Evolutionary conservation across 306 rosid genomes (phyloP), one percentile per base, ranked within the genome.

Genomic region (Medicago lupulina): DNA sequence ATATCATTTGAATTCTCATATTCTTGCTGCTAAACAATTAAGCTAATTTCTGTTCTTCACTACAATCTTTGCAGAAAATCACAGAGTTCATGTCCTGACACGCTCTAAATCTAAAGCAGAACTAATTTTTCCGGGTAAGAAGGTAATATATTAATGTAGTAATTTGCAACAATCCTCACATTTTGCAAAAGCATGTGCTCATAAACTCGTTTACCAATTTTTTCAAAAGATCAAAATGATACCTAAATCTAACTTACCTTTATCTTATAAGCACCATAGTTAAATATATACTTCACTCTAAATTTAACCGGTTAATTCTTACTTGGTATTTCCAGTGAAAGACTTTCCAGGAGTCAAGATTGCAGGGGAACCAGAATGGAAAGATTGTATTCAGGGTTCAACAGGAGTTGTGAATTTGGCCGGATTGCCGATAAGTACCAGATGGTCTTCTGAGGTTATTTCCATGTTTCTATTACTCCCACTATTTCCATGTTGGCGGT

Each of bases 101-200:
- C 86, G 99, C 74, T 96, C 97, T 64, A 90, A 81, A 84, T 89
- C 99, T 4, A 92, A 90, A 74, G 98, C 98, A 31, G 87, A 92
- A 89, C 77, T 57, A 82, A 88, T 92, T 83, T 95, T 96, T 86
- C 97, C 99, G 58, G 99, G 99, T 96, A 96, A 96, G 99, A 95
- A 90, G 99, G 98, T 96, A 94, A 92, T 86, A 55, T 63, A 68
- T 83, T 68, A 55, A 44, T 70, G 64, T 41, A 67, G 39, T 59
- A 74, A 76, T 67, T 76, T 81, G 54, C 43, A 44, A 57, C 38
- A 70, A 15, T 74, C 60, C 75, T 77, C 38, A 17, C 71, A 67
- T 15, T 71, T 50, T 67, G 31, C 61, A 18, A 55, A 75, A 43
- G 14, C 21, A 23, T 43, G 61, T 72, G 69, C 81, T 77, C 28